Base-by-base conservation (phyloP, 176 grass and related monocot species). In the Zoysia japonica region DNA sequence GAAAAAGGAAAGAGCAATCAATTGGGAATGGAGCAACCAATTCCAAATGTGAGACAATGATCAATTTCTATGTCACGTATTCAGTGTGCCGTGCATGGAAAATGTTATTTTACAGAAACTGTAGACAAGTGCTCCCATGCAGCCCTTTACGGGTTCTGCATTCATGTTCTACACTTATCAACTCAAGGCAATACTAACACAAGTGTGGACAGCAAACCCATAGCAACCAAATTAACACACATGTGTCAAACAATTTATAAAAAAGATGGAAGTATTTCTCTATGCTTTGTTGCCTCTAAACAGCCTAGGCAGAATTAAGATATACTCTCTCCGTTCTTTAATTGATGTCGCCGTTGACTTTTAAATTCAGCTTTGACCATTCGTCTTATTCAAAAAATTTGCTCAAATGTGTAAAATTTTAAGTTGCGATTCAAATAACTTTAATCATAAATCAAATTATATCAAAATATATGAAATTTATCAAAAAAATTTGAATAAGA, bases 211-310 rank as follows among this genome's bases (percentile, higher is more conserved):
- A 61, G 2, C 54, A 59, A 66, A 11, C 50, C 35, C 43, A 42
- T 45, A 39, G 57, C 6, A n/a, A 75, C 71, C 47, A 83, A 83
- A 40, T 83, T 57, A 65, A 49, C 51, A 14, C 10, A 20, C 55
- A 68, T 69, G 64, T 20, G 19, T 6, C 60, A 83, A 68, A 74
- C 43, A 61, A 38, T 45, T 52, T 28, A 2, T 52, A 46, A 42
- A 19, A 79, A 59, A 44, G 15, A 78, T 14, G 17, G 41, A 51
- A 47, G 9, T 45, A 77, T 56, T 65, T 35, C 28, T 71, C 16
- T 9, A 9, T 50, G 45, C 42, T 72, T 66, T 72, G 20, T 82
- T 82, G 73, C 48, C 67, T 77, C 48, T 53, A 49, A 77, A 75
- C 47, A 47, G 13, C 80, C 36, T 43, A 41, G 41, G 42, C 43